Evolutionary conservation across 768 basidiomycete species (phyloP), one percentile per base, ranked within the genome.

Genomic region (Mycena pura): DNA sequence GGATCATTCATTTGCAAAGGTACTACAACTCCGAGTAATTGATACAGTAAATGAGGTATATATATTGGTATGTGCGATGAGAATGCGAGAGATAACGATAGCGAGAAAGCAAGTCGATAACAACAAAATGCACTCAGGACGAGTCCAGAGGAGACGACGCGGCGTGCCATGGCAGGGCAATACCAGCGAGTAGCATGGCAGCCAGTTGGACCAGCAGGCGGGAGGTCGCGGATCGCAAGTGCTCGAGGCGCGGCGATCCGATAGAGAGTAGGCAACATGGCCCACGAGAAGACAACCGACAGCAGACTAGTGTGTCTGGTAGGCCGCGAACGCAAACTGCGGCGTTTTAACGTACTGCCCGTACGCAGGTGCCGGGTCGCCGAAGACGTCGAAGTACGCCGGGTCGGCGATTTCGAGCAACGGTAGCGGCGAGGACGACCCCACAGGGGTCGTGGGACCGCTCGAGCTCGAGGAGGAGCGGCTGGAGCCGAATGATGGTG

Each of bases 51-150:
- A 8, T 21, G 21, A 43, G 41, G 21, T 17, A 21, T n/a, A 3
- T 4, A 3, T 10, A 43, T n/a, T n/a, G n/a, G n/a, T 34, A 17
- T 39, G 58, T 22, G 17, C 19, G 39, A 46, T 34, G 57, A 60
- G 25, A 31, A 41, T 1, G 25, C 51, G 19, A 52, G 40, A 27
- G 45, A 21, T 51, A 28, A 51, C 22, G 38, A 63, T 25, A 63
- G 50, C 48, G 40, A 47, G 24, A 50, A 40, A 59, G 38, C 55
- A 46, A 40, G 25, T 44, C 21, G 38, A 43, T 5, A 21, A 21
- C 6, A 40, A 36, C 13, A n/a, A 58, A 63, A 65, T 65, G 60
- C 60, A 58, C 60, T 62, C 64, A 36, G 46, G 60, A 66, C 64
- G 57, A 51, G 39, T 21, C 60, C 44, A 21, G 27, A 47, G 39